phyloP scores from a whole-genome alignment of 2,329 filamentous ascomycete species.

The Penicillium sp. region DNA sequence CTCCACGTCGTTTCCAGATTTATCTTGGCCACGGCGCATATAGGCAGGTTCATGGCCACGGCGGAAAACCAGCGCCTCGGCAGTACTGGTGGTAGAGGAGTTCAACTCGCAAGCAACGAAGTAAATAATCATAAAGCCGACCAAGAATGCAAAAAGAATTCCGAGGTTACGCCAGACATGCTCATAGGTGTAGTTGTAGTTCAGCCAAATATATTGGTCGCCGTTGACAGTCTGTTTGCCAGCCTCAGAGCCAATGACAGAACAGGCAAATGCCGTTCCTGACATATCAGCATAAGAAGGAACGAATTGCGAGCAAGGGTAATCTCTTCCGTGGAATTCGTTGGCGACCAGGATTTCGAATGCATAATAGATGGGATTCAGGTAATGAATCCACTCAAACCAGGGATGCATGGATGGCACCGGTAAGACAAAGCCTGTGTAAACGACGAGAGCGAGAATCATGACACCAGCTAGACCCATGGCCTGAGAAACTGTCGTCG shows the following conservation, averaged over 20 bases:
- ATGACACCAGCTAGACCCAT: conserved; percentile 52
- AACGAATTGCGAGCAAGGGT: conserved; percentile 24
- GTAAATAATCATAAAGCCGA: conserved; percentile 44
- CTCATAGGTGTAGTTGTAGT: conserved; percentile 60
- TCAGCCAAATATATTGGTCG: conserved; percentile 58
- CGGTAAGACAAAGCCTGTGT: conserved; percentile 45
- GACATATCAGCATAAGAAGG: conserved; percentile 21
- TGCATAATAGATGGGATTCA: conserved; percentile 38
- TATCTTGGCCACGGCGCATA: conserved; percentile 14
- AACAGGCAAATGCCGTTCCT: conserved; percentile 19
- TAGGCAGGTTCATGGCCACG: conserved; percentile 50
- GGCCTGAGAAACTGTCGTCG: conserved; percentile 49
- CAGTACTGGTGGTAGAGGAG: conserved; percentile 62
- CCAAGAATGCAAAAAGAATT: conserved; percentile 65
- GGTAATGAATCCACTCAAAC: conserved; percentile 49
- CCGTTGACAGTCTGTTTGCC: conserved; percentile 61
- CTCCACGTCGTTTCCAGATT: conserved; percentile 6
- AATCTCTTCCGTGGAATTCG: conserved; percentile 35
- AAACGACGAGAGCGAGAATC: conserved; percentile 36
- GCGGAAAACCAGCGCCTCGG: conserved; percentile 74
- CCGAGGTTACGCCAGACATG: conserved; percentile 72
- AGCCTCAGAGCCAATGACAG: conserved; percentile 52
- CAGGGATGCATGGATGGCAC: conserved; percentile 53
- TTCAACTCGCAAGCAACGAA: conserved; percentile 56
- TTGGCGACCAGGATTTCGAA: conserved; percentile 37